Percentiles rank a stretch among this genome's conserved stretches.
These are phyloP conservation scores for Mollisiaceae sp. DNA, from an alignment of 2,329 filamentous ascomycete species.

Conservation along the genomic window DNA sequence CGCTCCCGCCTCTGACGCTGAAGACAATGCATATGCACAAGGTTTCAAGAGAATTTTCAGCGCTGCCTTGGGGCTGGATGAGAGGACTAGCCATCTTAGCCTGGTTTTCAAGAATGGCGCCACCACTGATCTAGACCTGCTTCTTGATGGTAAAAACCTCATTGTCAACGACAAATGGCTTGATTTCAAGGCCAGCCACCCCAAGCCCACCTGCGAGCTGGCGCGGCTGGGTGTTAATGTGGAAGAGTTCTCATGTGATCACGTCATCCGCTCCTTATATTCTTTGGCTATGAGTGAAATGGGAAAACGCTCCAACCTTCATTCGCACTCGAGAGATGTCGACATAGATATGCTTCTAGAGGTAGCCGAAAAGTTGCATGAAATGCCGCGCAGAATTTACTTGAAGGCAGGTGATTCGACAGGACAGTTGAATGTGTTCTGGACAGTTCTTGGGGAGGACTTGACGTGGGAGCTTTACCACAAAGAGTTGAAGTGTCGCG, in stretches of 20 bases:
- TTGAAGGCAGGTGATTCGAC: not conserved
- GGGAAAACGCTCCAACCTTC: not conserved
- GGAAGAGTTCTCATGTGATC: conserved; percentile 16
- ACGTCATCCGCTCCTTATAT: conserved; percentile 8
- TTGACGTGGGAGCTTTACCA: not conserved
- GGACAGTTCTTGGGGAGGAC: not conserved
- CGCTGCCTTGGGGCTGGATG: conserved; percentile 32
- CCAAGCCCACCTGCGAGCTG: not conserved
- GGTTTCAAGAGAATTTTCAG: conserved; percentile 27
- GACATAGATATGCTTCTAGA: not conserved
- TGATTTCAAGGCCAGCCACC: conserved; percentile 29
- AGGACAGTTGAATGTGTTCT: not conserved
- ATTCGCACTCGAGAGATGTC: not conserved
- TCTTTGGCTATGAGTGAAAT: not conserved
- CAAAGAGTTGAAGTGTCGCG: not conserved
- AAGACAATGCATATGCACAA: conserved; percentile 26
- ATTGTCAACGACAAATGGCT: conserved; percentile 38
- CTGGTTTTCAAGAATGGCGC: conserved; percentile 33
- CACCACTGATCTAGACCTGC: conserved; percentile 29
- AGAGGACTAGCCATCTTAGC: conserved; percentile 20
- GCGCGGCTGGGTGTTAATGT: not conserved
- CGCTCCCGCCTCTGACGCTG: conserved; percentile 12
- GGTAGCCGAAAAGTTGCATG: not conserved
- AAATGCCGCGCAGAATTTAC: not conserved
- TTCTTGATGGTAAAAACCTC: conserved; percentile 20